Conservation (phyloP, 179 eudicot genomes). For the Heliamphora pulchella region DNA sequence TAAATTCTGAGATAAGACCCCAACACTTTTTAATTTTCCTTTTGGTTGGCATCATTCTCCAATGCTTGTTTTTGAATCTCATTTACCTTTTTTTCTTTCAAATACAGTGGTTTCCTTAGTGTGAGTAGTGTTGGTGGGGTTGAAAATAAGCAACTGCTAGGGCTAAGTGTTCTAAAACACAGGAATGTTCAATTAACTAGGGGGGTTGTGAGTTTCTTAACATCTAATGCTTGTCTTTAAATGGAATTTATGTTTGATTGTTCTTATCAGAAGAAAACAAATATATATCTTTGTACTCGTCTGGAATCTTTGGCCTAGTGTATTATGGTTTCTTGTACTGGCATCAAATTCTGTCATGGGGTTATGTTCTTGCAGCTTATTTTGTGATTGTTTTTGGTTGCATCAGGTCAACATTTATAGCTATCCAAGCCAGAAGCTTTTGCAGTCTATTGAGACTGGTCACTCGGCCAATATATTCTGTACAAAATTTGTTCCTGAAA, state of each 20-base stretch:
- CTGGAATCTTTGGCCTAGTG: conserved; percentile 3
- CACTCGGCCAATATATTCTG: conserved; percentile 92
- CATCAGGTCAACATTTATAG: conserved; percentile 81
- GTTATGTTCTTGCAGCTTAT: neutral
- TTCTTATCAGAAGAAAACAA: neutral
- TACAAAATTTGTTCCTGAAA: conserved; percentile 89
- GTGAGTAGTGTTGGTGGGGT: neutral
- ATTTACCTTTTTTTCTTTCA: neutral
- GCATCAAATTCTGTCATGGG: neutral
- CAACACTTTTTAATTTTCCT: neutral
- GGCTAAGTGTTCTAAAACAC: neutral
- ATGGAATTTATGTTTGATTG: neutral
- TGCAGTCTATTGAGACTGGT: conserved; percentile 74
- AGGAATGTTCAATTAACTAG: neutral
- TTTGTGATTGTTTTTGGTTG: conserved; percentile 10
- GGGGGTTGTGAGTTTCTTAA: neutral
- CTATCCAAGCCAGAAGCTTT: conserved; percentile 59
- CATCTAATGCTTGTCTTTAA: neutral
- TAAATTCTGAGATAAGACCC: neutral
- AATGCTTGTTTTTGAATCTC: neutral
- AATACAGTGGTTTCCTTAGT: neutral
- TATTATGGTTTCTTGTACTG: neutral
- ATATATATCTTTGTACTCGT: neutral
- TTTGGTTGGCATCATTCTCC: neutral
- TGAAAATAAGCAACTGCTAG: neutral